phyloP scores from a whole-genome alignment of 78 protist genomes.

The Planoprotostelium fungivorum region DNA sequence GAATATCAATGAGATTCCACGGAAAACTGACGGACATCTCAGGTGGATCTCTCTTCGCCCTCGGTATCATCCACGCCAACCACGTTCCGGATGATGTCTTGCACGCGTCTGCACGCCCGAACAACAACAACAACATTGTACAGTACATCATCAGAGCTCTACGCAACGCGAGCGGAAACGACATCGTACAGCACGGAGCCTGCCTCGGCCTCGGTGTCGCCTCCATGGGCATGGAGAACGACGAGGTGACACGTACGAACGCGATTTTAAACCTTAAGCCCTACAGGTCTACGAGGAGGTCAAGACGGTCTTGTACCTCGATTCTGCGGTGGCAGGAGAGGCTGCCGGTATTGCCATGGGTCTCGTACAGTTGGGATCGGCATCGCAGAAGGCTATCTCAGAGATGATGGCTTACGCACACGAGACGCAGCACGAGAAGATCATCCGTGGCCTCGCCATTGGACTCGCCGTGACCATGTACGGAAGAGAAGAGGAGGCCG shows the following conservation, averaged over 20 bases:
- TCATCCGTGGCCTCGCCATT: conserved; percentile 87
- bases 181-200: conserved; percentile 94
- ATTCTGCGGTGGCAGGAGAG: conserved; percentile 95
- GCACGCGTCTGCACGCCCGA: conserved; percentile 14
- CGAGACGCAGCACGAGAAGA: conserved; percentile 98
- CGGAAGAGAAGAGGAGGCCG: conserved; percentile 84
- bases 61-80: conserved; percentile 95
- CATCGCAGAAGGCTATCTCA: conserved; percentile 47
- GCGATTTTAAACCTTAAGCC: background rate
- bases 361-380: conserved; percentile 90
- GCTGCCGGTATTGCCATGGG: conserved; percentile 97
- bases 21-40: background rate
- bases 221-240: conserved; percentile 80
- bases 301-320: conserved; percentile 55
- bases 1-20: background rate
- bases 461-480: conserved; percentile 85
- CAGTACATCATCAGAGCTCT: conserved; percentile 16
- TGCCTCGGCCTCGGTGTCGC: conserved; percentile 96
- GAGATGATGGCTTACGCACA: conserved; percentile 92
- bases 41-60: conserved; percentile 94
- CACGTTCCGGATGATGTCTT: conserved; percentile 73
- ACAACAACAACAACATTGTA: background rate
- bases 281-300: conserved; percentile 71
- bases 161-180: conserved; percentile 25
- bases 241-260: conserved; percentile 9